Percentiles rank a stretch among this genome's conserved stretches.
Evolutionary conservation across 306 rosid species (phyloP).

Genomic region (Arachis hypogaea): DNA sequence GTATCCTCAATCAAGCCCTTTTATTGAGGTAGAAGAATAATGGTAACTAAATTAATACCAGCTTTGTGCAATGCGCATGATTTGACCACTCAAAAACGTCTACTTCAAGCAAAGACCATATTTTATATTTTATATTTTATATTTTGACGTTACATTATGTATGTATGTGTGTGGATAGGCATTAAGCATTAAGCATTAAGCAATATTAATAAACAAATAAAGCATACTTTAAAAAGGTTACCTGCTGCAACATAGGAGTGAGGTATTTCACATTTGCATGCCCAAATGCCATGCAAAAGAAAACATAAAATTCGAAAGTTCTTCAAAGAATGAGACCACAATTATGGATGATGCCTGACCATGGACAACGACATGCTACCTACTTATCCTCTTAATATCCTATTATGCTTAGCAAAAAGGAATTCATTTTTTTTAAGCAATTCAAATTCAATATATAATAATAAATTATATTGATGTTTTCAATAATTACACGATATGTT

Average conservation of each 20-base stretch:
- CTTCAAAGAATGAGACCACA: constrained; percentile 37
- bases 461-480: too few relatives aligned
- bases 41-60: too few relatives aligned
- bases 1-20: too few relatives aligned
- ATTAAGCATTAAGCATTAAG: background rate
- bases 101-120: constrained; percentile 45
- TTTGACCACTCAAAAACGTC: constrained; percentile 57
- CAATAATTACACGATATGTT: too few relatives aligned
- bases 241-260: constrained; percentile 33
- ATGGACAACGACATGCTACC: constrained; percentile 31
- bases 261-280: constrained; percentile 34
- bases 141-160: too few relatives aligned
- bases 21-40: background rate
- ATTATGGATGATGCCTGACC: constrained; percentile 36
- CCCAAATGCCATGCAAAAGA: constrained; percentile 43
- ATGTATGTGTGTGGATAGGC: too few relatives aligned
- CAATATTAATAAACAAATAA: background rate
- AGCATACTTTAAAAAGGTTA: constrained; percentile 29
- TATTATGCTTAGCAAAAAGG: background rate
- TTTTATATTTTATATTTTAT: background rate
- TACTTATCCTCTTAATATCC: background rate
- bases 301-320: constrained; percentile 20
- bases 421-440: too few relatives aligned
- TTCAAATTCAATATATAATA: too few relatives aligned
- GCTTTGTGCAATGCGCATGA: constrained; percentile 45